These are phyloP conservation scores for Helminthosporium solani DNA, from an alignment of 2,329 filamentous ascomycete species.

Conservation along the genomic window DNA sequence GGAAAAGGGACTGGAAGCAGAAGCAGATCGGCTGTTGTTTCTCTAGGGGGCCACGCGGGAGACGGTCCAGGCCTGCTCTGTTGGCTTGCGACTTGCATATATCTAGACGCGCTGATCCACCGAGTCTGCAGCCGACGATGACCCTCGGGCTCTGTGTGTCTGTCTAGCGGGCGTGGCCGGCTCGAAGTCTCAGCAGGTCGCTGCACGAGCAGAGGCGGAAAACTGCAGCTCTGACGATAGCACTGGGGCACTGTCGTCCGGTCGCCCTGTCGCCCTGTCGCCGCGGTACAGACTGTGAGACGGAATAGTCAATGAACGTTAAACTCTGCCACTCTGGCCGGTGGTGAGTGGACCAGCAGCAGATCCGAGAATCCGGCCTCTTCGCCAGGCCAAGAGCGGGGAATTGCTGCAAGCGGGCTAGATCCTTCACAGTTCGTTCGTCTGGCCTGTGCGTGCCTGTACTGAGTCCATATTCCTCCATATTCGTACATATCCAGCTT, in stretches of 20 bases:
- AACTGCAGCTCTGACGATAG: no score
- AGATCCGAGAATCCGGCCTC: background rate
- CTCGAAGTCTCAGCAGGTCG: background rate
- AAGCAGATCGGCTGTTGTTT: no score
- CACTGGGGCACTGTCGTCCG: no score
- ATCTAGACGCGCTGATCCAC: slow-evolving; percentile 7
- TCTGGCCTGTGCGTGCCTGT: slow-evolving; percentile 6
- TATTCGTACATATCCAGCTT: no score
- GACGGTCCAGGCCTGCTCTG: slow-evolving; percentile 6
- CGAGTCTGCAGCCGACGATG: slow-evolving; percentile 1
- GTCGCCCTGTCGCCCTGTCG: no score
- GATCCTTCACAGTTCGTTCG: slow-evolving; percentile 2
- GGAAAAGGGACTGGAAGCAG: no score
- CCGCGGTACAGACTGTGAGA: no score
- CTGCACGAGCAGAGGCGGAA: no score
- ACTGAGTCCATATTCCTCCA: no score
- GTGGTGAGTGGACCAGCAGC: background rate
- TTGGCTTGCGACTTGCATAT: slow-evolving; percentile 5
- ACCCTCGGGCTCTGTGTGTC: no score
- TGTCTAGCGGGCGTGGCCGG: background rate
- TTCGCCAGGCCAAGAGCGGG: background rate
- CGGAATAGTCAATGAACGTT: no score
- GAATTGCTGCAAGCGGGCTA: slow-evolving; percentile 4
- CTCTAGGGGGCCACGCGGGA: background rate
- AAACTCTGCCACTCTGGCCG: no score